Evolutionary conservation across 495 filamentous ascomycete genomes (phyloP).

Genomic region (Pseudomonodictys pantanalensis): DNA sequence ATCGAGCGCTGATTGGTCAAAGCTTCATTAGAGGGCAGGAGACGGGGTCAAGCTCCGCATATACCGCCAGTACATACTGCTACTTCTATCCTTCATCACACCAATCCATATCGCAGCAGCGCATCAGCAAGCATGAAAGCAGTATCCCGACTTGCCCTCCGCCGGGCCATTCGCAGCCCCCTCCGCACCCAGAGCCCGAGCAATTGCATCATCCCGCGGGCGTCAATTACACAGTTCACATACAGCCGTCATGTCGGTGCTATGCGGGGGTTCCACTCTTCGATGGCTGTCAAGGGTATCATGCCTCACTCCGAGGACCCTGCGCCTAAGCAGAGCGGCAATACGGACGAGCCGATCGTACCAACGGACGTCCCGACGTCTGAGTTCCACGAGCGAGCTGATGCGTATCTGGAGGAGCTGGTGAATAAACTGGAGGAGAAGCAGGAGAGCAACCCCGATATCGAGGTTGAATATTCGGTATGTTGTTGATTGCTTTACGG

Average conservation of each 20-base stretch:
- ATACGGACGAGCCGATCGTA: constrained; percentile 31
- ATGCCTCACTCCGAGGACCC: constrained; percentile 41
- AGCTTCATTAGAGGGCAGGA: no score
- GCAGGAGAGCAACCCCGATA: constrained; percentile 61
- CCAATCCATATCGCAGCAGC: constrained; percentile 8
- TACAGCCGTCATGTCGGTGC: background rate
- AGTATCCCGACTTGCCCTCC: constrained; percentile 12
- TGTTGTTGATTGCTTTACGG: constrained; percentile 24
- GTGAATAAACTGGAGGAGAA: constrained; percentile 23
- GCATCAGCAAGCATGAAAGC: background rate
- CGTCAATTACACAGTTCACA: background rate
- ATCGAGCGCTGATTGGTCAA: no score
- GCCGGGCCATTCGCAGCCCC: constrained; percentile 8
- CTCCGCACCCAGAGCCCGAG: background rate
- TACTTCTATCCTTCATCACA: background rate
- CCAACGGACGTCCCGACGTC: constrained; percentile 69
- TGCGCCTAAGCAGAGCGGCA: constrained; percentile 32
- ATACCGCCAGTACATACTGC: background rate
- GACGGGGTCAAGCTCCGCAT: no score
- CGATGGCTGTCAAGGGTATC: constrained; percentile 23
- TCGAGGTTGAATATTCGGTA: constrained; percentile 63
- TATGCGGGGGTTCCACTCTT: constrained; percentile 22
- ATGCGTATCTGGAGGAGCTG: constrained; percentile 63
- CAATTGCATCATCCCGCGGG: constrained; percentile 6
- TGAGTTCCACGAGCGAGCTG: constrained; percentile 67